Conservation (phyloP, 306 rosid genomes). For the Cyclanthera cordifolia region DNA sequence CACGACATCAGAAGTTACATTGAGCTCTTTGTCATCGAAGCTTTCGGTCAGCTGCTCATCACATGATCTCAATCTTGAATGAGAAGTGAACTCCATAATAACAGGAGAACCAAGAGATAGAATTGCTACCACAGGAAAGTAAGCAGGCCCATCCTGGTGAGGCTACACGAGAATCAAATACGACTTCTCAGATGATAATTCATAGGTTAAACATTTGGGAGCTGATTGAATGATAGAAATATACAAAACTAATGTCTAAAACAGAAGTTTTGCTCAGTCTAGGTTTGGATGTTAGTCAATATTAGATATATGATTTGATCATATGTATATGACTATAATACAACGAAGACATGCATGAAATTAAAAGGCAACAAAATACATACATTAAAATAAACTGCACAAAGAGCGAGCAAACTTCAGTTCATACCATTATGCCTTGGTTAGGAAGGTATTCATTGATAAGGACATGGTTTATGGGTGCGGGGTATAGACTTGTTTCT, state of each 20-base stretch:
- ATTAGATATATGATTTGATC: neutral
- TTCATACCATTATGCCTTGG: constrained; percentile 84
- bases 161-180: constrained; percentile 37
- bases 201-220: neutral
- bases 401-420: neutral
- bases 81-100: constrained; percentile 86
- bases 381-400: no score
- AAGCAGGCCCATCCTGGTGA: constrained; percentile 90
- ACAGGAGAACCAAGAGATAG: constrained; percentile 75
- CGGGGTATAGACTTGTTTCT: constrained; percentile 50
- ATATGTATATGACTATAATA: neutral
- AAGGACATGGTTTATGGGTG: constrained; percentile 78
- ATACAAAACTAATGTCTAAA: neutral
- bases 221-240: neutral
- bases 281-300: neutral
- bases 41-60: constrained; percentile 8
- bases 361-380: no score
- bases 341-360: neutral
- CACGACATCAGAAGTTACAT: constrained; percentile 22
- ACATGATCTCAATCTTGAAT: constrained; percentile 46
- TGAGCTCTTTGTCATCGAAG: constrained; percentile 19
- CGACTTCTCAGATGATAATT: constrained; percentile 8
- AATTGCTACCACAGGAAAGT: constrained; percentile 82
- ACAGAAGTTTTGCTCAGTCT: neutral
- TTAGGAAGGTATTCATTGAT: constrained; percentile 74